These are phyloP conservation scores for Yarrowia porcina DNA, from an alignment of 805 yeast genomes.

Conservation along the genomic window DNA sequence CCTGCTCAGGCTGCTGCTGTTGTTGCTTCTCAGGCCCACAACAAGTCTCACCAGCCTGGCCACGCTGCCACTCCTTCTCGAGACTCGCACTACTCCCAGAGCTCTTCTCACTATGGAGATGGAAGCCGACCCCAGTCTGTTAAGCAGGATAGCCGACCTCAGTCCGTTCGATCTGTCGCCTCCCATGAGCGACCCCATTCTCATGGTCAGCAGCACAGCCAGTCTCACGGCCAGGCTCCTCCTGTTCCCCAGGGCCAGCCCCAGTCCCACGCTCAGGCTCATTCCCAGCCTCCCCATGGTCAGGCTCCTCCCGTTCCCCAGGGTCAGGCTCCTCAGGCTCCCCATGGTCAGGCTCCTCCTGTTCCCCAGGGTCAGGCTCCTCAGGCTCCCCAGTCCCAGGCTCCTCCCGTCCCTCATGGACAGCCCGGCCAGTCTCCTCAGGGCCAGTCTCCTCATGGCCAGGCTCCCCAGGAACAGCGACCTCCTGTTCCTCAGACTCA, in stretches of 20 bases:
- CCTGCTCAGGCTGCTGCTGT: slow-evolving; percentile 5
- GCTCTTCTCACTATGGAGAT: slow-evolving; percentile 13
- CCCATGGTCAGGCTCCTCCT: not conserved
- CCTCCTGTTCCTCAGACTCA: not conserved
- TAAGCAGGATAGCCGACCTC: slow-evolving; percentile 6
- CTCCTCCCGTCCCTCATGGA: not conserved
- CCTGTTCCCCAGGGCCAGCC: slow-evolving; percentile 4
- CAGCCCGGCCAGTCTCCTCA: not conserved
- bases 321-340: not conserved
- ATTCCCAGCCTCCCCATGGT: not conserved
- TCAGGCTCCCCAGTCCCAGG: not conserved
- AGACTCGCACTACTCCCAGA: slow-evolving; percentile 12
- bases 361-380: not conserved
- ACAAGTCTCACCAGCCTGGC: not conserved
- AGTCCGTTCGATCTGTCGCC: not conserved
- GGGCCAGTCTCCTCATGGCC: not conserved
- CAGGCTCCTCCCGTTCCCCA: slow-evolving; percentile 5
- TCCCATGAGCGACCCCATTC: slow-evolving; percentile 6
- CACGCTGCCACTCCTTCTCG: not conserved
- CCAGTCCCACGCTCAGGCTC: not conserved
- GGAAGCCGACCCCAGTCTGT: slow-evolving; percentile 6
- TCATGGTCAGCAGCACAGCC: not conserved
- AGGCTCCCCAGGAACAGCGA: not conserved
- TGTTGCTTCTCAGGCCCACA: not conserved
- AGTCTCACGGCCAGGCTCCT: not conserved